These are phyloP conservation scores for Vigna reflexopilosa DNA, from an alignment of 306 rosid genomes.

Conservation along the genomic window DNA sequence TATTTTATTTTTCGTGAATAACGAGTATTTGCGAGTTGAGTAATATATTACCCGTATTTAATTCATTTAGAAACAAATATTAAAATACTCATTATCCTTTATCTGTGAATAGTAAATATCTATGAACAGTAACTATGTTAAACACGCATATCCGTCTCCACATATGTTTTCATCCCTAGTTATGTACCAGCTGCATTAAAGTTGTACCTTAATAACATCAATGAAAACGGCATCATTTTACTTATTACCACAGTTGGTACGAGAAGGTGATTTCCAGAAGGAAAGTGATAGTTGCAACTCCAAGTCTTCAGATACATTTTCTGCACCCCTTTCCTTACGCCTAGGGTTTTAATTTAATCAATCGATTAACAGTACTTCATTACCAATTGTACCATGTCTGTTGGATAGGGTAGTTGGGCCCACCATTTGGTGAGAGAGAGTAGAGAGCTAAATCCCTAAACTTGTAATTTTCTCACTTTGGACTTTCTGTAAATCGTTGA, in stretches of 20 bases:
- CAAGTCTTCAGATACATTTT: constrained; percentile 10
- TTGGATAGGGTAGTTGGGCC: constrained; percentile 12
- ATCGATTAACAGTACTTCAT: background rate
- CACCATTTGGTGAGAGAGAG: background rate
- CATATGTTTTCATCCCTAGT: background rate
- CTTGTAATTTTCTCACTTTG: background rate
- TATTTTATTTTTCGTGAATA: too few relatives aligned
- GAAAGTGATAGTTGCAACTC: constrained; percentile 23
- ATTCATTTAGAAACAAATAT: too few relatives aligned
- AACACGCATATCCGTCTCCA: too few relatives aligned
- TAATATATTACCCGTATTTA: too few relatives aligned
- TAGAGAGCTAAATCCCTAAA: constrained; percentile 2
- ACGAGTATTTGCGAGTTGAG: too few relatives aligned
- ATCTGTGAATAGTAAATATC: too few relatives aligned
- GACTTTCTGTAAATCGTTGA: constrained; percentile 31
- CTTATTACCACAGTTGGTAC: background rate
- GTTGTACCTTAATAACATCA: constrained; percentile 24
- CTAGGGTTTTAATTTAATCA: background rate
- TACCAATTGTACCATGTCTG: background rate
- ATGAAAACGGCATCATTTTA: constrained; percentile 25
- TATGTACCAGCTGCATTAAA: background rate
- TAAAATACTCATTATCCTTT: too few relatives aligned
- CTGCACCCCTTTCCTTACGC: constrained; percentile 9
- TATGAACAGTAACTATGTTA: too few relatives aligned
- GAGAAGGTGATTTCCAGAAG: too few relatives aligned